Conservation (phyloP, 495 filamentous ascomycete genomes). For the Cercophora samala region DNA sequence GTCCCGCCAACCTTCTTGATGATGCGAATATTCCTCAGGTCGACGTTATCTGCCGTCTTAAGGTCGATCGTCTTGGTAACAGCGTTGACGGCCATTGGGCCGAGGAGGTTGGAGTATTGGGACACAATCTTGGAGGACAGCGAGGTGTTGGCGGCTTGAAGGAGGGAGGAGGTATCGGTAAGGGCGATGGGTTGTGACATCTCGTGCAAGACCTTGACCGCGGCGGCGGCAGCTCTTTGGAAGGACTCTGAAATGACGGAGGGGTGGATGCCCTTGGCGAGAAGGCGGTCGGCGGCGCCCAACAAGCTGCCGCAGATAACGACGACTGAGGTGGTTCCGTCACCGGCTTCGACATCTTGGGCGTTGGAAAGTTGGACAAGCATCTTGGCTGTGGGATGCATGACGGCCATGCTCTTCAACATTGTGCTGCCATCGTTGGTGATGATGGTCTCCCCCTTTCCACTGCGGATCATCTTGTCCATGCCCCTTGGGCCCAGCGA, state of each 20-base stretch:
- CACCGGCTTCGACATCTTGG: conserved; percentile 97
- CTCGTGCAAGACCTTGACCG: conserved; percentile 84
- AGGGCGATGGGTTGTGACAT: conserved; percentile 95
- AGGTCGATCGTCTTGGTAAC: conserved; percentile 92
- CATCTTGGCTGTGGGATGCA: conserved; percentile 99
- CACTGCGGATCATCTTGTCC: conserved; percentile 99
- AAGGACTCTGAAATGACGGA: conserved; percentile 97
- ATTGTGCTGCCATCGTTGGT: conserved; percentile 99
- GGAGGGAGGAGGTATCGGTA: conserved; percentile 79
- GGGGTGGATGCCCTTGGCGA: conserved; percentile 92
- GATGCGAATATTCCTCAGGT: conserved; percentile 91
- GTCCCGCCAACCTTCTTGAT: conserved; percentile 98
- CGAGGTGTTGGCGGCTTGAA: conserved; percentile 95
- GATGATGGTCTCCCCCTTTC: conserved; percentile 95
- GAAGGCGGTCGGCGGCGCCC: conserved; percentile 85
- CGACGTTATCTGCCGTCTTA: conserved; percentile 93
- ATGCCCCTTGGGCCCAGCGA: conserved; percentile 61
- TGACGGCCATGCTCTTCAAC: conserved; percentile 95
- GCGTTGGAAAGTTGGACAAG: conserved; percentile 94
- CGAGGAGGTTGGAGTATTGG: conserved; percentile 87
- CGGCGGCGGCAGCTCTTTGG: conserved; percentile 84
- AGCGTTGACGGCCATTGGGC: conserved; percentile 94
- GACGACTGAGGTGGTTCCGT: conserved; percentile 97
- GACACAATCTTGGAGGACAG: conserved; percentile 98
- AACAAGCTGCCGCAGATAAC: conserved; percentile 94